Conservation (phyloP, 148 eudicot species). For the Persicaria maculosa region DNA sequence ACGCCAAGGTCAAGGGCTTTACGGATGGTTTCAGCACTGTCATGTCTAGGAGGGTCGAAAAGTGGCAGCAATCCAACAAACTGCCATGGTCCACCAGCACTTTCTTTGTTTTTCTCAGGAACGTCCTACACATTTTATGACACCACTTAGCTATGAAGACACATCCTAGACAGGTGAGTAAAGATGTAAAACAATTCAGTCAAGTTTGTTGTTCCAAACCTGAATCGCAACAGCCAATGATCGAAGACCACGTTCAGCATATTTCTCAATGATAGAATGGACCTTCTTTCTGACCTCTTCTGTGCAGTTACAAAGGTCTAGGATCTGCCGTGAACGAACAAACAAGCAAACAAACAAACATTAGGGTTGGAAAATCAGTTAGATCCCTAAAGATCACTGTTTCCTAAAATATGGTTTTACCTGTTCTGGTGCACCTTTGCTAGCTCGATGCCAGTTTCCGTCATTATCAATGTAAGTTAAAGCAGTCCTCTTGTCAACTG, state of each 20-base stretch:
- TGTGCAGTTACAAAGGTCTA: constrained; percentile 53
- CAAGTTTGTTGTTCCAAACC: background rate
- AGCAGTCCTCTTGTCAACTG: constrained; percentile 34
- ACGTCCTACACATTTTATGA: constrained; percentile 2
- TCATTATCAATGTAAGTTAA: constrained; percentile 29
- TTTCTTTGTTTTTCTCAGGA: constrained; percentile 15
- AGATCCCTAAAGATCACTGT: background rate
- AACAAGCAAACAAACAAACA: background rate
- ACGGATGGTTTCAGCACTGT: constrained; percentile 16
- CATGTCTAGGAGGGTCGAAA: constrained; percentile 17
- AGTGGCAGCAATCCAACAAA: constrained; percentile 14
- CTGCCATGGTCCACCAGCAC: constrained; percentile 13
- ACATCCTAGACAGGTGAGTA: background rate
- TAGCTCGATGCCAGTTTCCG: constrained; percentile 35
- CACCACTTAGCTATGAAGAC: background rate
- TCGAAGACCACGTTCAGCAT: constrained; percentile 83
- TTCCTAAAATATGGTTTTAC: background rate
- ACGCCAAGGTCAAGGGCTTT: constrained; percentile 15
- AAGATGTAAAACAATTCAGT: background rate
- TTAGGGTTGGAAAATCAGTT: background rate
- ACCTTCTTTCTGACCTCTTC: constrained; percentile 39
- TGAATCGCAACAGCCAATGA: constrained; percentile 59
- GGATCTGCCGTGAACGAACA: constrained; percentile 27
- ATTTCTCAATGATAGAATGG: constrained; percentile 52
- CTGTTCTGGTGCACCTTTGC: constrained; percentile 49